Percentiles rank a stretch among this genome's conserved stretches.
phyloP scores from a whole-genome alignment of 2,329 filamentous ascomycete species.

The Fusarium transvaalense region DNA sequence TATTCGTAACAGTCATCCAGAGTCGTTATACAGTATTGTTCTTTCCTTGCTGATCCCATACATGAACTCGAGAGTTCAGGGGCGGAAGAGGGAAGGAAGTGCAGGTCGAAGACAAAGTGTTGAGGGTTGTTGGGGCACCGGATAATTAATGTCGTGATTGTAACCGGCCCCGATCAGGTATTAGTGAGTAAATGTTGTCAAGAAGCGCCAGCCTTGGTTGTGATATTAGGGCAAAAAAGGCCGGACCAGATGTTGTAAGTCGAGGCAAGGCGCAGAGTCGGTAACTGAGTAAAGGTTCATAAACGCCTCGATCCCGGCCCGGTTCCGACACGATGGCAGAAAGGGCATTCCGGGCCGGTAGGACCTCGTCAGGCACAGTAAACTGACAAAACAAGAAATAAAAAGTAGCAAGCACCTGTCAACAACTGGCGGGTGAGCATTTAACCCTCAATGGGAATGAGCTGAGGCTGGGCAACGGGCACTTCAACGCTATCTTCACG shows the following conservation, averaged over 20 bases:
- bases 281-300: constrained; percentile 13
- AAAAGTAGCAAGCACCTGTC: constrained; percentile 19
- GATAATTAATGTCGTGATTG: constrained; percentile 25
- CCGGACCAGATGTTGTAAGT: constrained; percentile 3
- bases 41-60: constrained; percentile 8
- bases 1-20: constrained; percentile 50
- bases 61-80: constrained; percentile 15
- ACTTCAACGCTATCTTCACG: constrained; percentile 46
- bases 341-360: constrained; percentile 23
- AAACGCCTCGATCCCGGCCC: constrained; percentile 33
- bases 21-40: constrained; percentile 46
- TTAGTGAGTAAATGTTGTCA: constrained; percentile 41
- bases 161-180: constrained; percentile 31
- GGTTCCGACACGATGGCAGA: constrained; percentile 9
- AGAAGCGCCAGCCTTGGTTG: constrained; percentile 27
- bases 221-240: constrained; percentile 25
- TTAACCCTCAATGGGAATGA: constrained; percentile 53
- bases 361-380: constrained; percentile 15
- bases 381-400: constrained; percentile 12
- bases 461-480: constrained; percentile 46
- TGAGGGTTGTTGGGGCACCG: constrained; percentile 21
- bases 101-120: background rate
- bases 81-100: background rate
- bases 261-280: constrained; percentile 15
- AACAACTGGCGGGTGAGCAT: background rate